phyloP scores from a whole-genome alignment of 2,329 filamentous ascomycete genomes.

The Fusarium robinianum region DNA sequence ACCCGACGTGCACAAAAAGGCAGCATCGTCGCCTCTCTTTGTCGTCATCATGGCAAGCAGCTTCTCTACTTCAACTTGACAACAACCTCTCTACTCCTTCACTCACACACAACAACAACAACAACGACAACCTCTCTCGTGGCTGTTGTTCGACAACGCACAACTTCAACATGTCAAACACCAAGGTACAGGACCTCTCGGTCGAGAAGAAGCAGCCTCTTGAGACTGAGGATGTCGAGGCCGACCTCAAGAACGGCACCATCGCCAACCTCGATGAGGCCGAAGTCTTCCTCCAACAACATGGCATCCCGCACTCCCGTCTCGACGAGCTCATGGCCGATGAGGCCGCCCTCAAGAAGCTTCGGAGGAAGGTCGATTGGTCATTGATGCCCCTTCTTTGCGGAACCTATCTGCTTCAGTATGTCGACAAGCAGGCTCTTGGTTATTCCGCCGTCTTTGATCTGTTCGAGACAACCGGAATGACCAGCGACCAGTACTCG shows the following conservation, averaged over 20 bases:
- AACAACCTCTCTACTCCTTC: neutral
- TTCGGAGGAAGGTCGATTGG: constrained; percentile 52
- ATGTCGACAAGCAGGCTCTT: constrained; percentile 60
- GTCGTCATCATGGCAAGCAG: constrained; percentile 2
- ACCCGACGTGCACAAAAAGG: constrained; percentile 25
- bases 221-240: constrained; percentile 30
- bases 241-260: constrained; percentile 32
- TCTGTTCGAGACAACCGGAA: constrained; percentile 53
- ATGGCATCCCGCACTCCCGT: constrained; percentile 31
- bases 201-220: constrained; percentile 31
- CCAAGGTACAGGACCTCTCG: constrained; percentile 24
- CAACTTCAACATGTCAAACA: constrained; percentile 20
- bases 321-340: constrained; percentile 34
- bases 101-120: neutral
- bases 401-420: constrained; percentile 56
- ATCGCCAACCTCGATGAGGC: constrained; percentile 36
- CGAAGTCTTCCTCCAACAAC: constrained; percentile 35
- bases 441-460: constrained; percentile 61
- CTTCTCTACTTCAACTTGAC: neutral
- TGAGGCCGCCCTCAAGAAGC: constrained; percentile 33
- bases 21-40: constrained; percentile 2
- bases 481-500: constrained; percentile 52
- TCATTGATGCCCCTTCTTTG: constrained; percentile 56
- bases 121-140: too few species aligned
- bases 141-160: neutral